Percentiles rank a stretch among this genome's conserved stretches.
These are phyloP conservation scores for Fonsecaea nubica DNA, from an alignment of 2,329 filamentous ascomycete genomes.

Conservation along the genomic window DNA sequence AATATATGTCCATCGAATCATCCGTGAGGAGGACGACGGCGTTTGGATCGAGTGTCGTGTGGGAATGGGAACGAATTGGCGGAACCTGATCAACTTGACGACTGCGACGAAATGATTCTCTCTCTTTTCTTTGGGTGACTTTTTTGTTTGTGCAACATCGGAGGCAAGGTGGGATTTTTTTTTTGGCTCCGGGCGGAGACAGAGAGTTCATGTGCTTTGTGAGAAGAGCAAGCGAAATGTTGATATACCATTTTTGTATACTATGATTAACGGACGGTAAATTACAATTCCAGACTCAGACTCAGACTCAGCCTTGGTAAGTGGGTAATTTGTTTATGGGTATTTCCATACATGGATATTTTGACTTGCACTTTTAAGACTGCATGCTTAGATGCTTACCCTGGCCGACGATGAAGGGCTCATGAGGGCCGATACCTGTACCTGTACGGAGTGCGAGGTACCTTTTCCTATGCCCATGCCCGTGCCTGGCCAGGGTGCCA, in stretches of 20 bases:
- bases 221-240: constrained; percentile 1
- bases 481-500: too few relatives aligned
- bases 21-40: neutral
- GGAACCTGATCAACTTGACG: neutral
- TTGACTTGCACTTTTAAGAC: too few relatives aligned
- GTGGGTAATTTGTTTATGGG: neutral
- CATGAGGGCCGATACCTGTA: too few relatives aligned
- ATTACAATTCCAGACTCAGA: neutral
- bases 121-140: neutral
- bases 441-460: too few relatives aligned
- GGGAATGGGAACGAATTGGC: neutral
- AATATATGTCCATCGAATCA: neutral
- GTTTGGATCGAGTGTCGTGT: neutral
- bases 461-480: too few relatives aligned
- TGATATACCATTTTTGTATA: neutral
- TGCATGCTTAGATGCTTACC: too few relatives aligned
- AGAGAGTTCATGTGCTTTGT: constrained; percentile 2
- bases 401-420: too few relatives aligned
- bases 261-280: neutral
- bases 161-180: neutral
- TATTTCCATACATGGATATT: neutral
- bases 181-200: neutral
- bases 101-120: constrained; percentile 3
- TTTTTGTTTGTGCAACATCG: neutral
- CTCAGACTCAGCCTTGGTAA: neutral